Evolutionary conservation across 2,329 filamentous ascomycete genomes (phyloP), one percentile per base, ranked within the genome.

Genomic region (Trichoderma sp.): DNA sequence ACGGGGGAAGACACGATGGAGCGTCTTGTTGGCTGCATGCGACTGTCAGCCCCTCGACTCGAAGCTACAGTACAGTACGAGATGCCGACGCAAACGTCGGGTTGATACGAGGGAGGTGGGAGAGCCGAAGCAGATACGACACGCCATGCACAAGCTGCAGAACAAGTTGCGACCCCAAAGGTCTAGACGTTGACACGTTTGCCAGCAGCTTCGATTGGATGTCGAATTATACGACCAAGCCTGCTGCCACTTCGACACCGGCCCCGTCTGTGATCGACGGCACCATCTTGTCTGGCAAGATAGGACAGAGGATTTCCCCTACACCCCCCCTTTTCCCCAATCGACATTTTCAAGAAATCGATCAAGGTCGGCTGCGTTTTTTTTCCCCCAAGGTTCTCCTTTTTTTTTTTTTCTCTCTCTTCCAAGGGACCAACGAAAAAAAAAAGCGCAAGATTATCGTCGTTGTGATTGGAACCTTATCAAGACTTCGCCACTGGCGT

Each of bases 251-350:
- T 9, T 54, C 22, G 52, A 39, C 34, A 19, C 37, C 17, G 45
- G 25, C 50, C 61, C 35, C 34, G 61, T 56, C 50, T 32, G 61
- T 64, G 61, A 64, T 64, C 61, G 61, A 64, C 61, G 56, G 34
- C n/a, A 32, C 50, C 61, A 45, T 66, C 53, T 50, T 48, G 25
- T 35, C 52, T 25, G 35, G 27, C 50, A 27, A 42, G 60, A 56
- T 64, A n/a, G 22, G 50, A 37, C n/a, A 45, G 7, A 50, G 22
- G 25, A 52, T n/a, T n/a, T n/a, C 52, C 59, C 42, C 35, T 64
- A 37, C 52, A 56, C 60, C 50, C 60, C 39, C 39, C 15, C 34
- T 29, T 53, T 53, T 15, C 34, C 25, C 25, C 29, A 52, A 59
- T 39, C 17, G 17, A 66, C 13, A 50, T 25, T 42, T 19, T 32